Evolutionary conservation across 441 rosid species (phyloP).

Genomic region (Jatropha multifida): DNA sequence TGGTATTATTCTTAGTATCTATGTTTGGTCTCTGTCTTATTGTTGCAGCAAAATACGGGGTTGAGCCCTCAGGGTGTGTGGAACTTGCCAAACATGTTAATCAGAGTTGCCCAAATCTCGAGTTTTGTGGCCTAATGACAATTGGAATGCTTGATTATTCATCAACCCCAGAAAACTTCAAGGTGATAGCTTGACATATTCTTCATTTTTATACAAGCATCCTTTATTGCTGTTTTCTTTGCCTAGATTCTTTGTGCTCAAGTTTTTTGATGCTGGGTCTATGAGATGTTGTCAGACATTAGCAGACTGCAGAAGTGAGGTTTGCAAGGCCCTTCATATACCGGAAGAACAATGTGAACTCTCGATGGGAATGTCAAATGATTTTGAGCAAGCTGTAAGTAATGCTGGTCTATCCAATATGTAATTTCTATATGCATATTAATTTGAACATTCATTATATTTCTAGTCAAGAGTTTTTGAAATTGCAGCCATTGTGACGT

Average conservation of each 20-base stretch:
- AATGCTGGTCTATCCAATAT: background rate
- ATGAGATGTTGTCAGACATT: constrained; percentile 53
- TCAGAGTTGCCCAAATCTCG: constrained; percentile 68
- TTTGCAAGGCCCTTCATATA: constrained; percentile 74
- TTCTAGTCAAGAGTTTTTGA: background rate
- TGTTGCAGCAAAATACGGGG: constrained; percentile 83
- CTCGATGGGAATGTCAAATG: constrained; percentile 98
- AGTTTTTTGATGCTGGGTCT: constrained; percentile 18
- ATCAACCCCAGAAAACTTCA: constrained; percentile 96
- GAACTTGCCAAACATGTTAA: constrained; percentile 75
- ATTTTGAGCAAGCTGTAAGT: constrained; percentile 92
- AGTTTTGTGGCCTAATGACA: constrained; percentile 90
- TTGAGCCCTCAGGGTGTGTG: constrained; percentile 80
- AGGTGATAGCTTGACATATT: constrained; percentile 40
- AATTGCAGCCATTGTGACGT: background rate
- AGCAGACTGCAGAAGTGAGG: constrained; percentile 84
- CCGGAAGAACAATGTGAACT: constrained; percentile 87
- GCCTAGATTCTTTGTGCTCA: constrained; percentile 1
- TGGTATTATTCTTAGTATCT: background rate
- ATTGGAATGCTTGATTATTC: constrained; percentile 94
- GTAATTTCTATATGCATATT: too few relatives aligned
- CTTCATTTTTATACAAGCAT: background rate
- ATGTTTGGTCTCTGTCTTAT: constrained; percentile 12
- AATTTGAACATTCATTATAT: background rate
- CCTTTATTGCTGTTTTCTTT: background rate